These are phyloP conservation scores for Styphnolobium japonicum DNA, from an alignment of 306 rosid species.

Conservation along the genomic window DNA sequence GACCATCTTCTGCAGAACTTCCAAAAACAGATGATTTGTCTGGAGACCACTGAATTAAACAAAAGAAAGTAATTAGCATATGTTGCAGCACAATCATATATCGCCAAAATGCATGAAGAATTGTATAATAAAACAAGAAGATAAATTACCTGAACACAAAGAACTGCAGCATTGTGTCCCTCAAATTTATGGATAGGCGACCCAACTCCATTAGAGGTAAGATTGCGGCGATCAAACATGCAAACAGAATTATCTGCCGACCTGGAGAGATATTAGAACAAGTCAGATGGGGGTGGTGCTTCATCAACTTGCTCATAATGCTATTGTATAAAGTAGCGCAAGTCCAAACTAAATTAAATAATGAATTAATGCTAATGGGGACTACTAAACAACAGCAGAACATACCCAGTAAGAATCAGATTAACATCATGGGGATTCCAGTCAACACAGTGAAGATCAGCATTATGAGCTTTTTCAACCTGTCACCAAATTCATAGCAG, in stretches of 20 bases:
- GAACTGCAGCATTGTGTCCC: constrained; percentile 98
- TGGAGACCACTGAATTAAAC: constrained; percentile 88
- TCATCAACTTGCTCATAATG: neutral
- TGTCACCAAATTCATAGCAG: constrained; percentile 29
- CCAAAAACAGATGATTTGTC: constrained; percentile 97
- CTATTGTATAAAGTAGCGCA: neutral
- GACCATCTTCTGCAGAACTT: constrained; percentile 99
- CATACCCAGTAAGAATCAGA: constrained; percentile 87
- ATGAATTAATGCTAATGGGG: neutral
- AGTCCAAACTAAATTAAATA: neutral
- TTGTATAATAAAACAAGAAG: neutral
- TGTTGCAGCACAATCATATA: neutral
- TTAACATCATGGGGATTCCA: constrained; percentile 97
- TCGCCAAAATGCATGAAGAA: neutral
- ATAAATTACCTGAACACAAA: constrained; percentile 87
- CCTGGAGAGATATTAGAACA: constrained; percentile 48
- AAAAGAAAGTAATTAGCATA: no score
- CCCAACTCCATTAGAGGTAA: constrained; percentile 84
- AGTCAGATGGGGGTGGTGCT: constrained; percentile 8
- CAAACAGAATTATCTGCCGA: constrained; percentile 97
- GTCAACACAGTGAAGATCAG: constrained; percentile 99
- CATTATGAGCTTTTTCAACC: constrained; percentile 97
- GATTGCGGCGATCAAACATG: constrained; percentile 96
- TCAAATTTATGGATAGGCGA: constrained; percentile 91
- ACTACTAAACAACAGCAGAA: neutral